phyloP scores from a whole-genome alignment of 2,329 filamentous ascomycete genomes.

The Sporothrix variecibatus region DNA sequence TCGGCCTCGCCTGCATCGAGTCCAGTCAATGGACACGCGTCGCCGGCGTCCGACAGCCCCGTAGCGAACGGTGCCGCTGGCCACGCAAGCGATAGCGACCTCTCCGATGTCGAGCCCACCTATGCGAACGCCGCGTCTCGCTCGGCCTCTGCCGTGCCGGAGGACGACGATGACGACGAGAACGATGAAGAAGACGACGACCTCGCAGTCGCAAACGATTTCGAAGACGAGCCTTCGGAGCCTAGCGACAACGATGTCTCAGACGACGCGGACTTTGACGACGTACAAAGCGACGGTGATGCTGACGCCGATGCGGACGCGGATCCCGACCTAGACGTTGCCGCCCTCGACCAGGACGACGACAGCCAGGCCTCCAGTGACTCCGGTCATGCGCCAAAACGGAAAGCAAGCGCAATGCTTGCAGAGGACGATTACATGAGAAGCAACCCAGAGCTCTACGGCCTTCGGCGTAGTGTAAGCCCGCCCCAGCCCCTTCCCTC shows the following conservation, averaged over 20 bases:
- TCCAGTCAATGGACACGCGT: conserved; percentile 67
- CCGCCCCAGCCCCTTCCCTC: conserved; percentile 26
- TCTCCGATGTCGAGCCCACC: conserved; percentile 67
- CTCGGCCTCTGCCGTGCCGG: conserved; percentile 26
- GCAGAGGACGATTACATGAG: conserved; percentile 78
- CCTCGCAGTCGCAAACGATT: conserved; percentile 37
- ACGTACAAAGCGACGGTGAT: conserved; percentile 35
- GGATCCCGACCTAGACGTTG: conserved; percentile 70
- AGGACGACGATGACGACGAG: conserved; percentile 45
- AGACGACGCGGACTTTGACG: conserved; percentile 74
- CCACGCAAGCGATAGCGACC: conserved; percentile 70
- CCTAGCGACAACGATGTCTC: conserved; percentile 58
- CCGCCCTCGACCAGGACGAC: conserved; percentile 58
- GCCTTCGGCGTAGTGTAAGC: conserved; percentile 85
- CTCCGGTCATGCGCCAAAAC: conserved; percentile 70
- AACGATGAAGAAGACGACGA: conserved; percentile 60
- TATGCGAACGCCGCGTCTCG: conserved; percentile 48
- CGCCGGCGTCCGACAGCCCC: conserved; percentile 54
- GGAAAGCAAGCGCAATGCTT: conserved; percentile 62
- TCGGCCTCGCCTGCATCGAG: conserved; percentile 62
- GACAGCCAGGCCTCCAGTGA: conserved; percentile 70
- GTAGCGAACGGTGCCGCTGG: conserved; percentile 42
- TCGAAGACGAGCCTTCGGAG: conserved; percentile 47
- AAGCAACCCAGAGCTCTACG: conserved; percentile 93
- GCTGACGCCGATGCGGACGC: conserved; percentile 59